Evolutionary conservation across 306 rosid species (phyloP).

Genomic region (Alnus glutinosa): DNA sequence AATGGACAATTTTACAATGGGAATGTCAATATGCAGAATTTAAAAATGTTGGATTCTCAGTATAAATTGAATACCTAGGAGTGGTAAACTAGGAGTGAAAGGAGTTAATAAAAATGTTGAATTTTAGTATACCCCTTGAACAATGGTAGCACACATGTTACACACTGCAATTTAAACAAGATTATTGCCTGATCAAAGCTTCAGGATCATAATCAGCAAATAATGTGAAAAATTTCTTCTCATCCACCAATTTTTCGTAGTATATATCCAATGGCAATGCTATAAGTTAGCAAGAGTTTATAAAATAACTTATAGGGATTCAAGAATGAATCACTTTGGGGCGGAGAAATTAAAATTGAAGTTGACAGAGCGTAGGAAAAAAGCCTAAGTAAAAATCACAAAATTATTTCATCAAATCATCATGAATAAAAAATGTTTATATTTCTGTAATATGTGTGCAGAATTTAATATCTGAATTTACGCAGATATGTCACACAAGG

Average conservation of each 20-base stretch:
- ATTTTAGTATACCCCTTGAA: background rate
- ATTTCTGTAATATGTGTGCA: too few relatives aligned
- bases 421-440: too few relatives aligned
- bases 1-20: background rate
- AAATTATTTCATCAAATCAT: background rate
- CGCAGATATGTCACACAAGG: background rate
- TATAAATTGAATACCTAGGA: background rate
- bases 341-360: background rate
- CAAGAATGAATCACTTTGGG: background rate
- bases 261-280: background rate
- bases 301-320: background rate
- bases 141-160: background rate
- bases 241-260: background rate
- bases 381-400: background rate
- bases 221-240: background rate
- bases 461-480: too few relatives aligned
- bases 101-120: background rate
- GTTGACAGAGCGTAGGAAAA: background rate
- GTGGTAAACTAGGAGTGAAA: background rate
- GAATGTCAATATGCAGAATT: background rate
- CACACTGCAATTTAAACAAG: background rate
- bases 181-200: background rate
- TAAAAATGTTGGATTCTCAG: background rate
- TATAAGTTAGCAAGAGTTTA: background rate
- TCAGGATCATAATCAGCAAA: background rate